Base-by-base conservation (phyloP, 371 early-diverging fungal genomes). In the Phascolomyces articulosus region DNA sequence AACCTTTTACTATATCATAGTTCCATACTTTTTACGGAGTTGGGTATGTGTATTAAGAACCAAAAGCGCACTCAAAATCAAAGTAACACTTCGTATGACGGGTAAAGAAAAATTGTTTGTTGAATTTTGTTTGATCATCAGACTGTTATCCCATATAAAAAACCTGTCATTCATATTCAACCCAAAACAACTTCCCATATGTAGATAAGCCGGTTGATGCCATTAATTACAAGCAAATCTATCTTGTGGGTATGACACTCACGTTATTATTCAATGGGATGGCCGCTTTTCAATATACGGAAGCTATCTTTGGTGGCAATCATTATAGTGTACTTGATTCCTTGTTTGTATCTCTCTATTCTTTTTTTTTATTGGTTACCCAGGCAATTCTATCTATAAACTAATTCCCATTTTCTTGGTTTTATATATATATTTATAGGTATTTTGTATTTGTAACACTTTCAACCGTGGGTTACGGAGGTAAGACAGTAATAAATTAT, bases 381-480 rank as follows among this genome's bases (percentile, higher is more conserved):
- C 15, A 38, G 38, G 13, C 18, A n/a, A 0, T 20, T 53, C 11
- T 53, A 44, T 44, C 15, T 1, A 44, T 44, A n/a, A 18, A 15
- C 16, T 44, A 44, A 44, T 16, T 18, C n/a, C n/a, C n/a, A n/a
- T n/a, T n/a, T n/a, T n/a, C n/a, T n/a, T n/a, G n/a, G n/a, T 9
- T 1, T 40, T 8, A 58, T 7, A 31, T 26, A 58, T 28, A 2
- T 34, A 31, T 20, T 58, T 2, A 48, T 40, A 73, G 78, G 21
- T 85, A 89, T 63, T 82, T 85, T 51, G 86, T 85, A n/a, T 77
- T 89, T 62, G 86, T 88, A 44, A 90, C 88, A 0, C 69, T 90
- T 10, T 86, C 91, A 0, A 93, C 93, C 0, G 94, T 93, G 7
- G 94, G 94, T 2, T 93, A 92, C 64, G 94, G 94, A 34, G 80